Percentiles rank a stretch among this genome's conserved stretches.
phyloP scores from a whole-genome alignment of 1,139 yeast species.

The Arxiozyma bovina region DNA sequence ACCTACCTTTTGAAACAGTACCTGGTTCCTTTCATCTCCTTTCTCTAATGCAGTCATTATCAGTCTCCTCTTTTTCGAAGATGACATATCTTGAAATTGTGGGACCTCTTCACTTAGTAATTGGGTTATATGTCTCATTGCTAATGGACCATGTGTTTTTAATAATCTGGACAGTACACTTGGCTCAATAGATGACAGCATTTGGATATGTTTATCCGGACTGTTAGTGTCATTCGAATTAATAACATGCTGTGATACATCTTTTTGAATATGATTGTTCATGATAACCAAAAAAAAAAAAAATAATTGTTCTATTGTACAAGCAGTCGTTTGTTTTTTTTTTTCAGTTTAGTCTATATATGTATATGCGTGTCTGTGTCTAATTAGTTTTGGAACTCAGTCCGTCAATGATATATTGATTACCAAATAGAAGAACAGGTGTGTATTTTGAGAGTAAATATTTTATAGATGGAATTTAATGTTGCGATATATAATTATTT shows the following conservation, averaged over 20 bases:
- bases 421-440: too few relatives aligned
- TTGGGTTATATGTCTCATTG: conserved; percentile 83
- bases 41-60: conserved; percentile 80
- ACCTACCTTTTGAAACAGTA: conserved; percentile 82
- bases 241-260: not conserved
- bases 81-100: conserved; percentile 68
- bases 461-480: too few relatives aligned
- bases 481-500: too few relatives aligned
- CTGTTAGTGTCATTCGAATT: not conserved
- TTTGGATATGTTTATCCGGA: not conserved
- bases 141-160: conserved; percentile 72
- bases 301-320: too few relatives aligned
- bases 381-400: too few relatives aligned
- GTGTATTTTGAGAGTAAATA: too few relatives aligned
- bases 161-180: conserved; percentile 51
- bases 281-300: not conserved
- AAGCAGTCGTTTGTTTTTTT: too few relatives aligned
- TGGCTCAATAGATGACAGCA: not conserved
- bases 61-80: conserved; percentile 81
- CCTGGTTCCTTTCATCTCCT: conserved; percentile 53
- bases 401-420: too few relatives aligned
- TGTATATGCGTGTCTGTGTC: too few relatives aligned
- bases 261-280: not conserved
- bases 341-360: too few relatives aligned
- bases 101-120: conserved; percentile 68